Base-by-base conservation (phyloP, 2,329 filamentous ascomycete species). In the Karstenula rhodostoma region DNA sequence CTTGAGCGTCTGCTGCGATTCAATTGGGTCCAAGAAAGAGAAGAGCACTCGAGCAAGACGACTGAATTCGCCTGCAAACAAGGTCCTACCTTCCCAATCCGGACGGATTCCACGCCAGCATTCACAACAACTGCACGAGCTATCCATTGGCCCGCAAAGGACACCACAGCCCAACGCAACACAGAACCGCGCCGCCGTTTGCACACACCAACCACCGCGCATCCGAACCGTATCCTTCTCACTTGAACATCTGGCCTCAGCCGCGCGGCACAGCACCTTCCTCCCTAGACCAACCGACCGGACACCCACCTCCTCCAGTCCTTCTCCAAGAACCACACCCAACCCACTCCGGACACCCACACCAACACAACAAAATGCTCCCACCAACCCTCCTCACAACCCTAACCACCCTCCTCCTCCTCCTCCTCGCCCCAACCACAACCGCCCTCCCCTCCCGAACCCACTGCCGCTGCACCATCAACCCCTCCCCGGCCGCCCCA, bases 391-490 rank as follows among this genome's bases (percentile, higher is more conserved):
- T 48, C 22, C 40, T 62, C 40, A 25, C 50, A 2, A 22, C 44
- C 7, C 29, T 58, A n/a, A 17, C 58, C 22, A 8, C 32, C 47
- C 7, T 25, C 49, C 43, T 63, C 37, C 49, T 25, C 49, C 43
- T 63, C 37, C 49, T 67, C 51, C 63, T 61, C 37, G 58, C 69
- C 15, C 54, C 65, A 56, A 58, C 59, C 40, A 32, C 53, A 19
- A 71, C 74, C 23, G 72, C 74, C 23, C 62, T 65, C 13, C 66
- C 70, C 44, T 68, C 72, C 49, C 63, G 67, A 49, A 70, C 70
- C 23, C 68, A 69, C 51, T 76, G 74, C 64, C 71, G 68, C 53
- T 76, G 74, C 61, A 62, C 66, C 37, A 62, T 75, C 42, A 59
- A 70, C n/a, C 19, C 27, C 10, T 1, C 37, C 46, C 48, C 53